Base-by-base conservation (phyloP, 495 filamentous ascomycete species). In the Extremus antarcticus region DNA sequence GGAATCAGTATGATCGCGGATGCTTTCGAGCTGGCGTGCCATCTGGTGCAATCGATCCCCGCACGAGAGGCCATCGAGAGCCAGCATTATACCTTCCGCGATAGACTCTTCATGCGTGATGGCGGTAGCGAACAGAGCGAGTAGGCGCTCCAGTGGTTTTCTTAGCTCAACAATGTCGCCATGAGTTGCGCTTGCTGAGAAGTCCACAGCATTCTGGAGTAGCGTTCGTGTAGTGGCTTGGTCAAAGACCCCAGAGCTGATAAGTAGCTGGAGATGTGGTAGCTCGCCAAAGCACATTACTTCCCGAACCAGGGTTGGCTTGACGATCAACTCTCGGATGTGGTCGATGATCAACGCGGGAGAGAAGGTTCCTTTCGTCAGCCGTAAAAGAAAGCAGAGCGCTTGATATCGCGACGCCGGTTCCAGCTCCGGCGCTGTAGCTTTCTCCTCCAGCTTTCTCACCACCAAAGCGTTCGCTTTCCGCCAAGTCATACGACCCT, bases 381-480 rank as follows among this genome's bases (percentile, higher is more conserved):
- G 50, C 23, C 29, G 49, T 16, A 39, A 45, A 1, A 60, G 17
- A 17, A 61, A 54, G n/a, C 48, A 59, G 11, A 60, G 50, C 7
- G 59, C 56, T 29, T 56, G 43, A 17, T 74, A 65, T 41, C 76
- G 76, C 1, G 78, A 62, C 16, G 60, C 62, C 1, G 53, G 47
- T 43, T 75, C 53, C n/a, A 78, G 67, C 20, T 65, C 68, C 11
- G 54, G 43, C 1, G 61, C 47, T 16, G 70, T 64, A 3, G 76
- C 61, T 65, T 81, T 82, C 24, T 78, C 73, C 19, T 72, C 68
- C 17, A 83, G 56, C 54, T 81, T 84, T 4, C 68, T 65, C 43
- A 77, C 68, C 47, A 74, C 75, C 0, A 66, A 45, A 4, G 50
- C 47, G 51, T 75, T 78, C 9, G 56, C 61, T 4, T 65, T 59